Conservation (phyloP, 2,329 filamentous ascomycete species). For the Sclerotinia sclerotiorum region DNA sequence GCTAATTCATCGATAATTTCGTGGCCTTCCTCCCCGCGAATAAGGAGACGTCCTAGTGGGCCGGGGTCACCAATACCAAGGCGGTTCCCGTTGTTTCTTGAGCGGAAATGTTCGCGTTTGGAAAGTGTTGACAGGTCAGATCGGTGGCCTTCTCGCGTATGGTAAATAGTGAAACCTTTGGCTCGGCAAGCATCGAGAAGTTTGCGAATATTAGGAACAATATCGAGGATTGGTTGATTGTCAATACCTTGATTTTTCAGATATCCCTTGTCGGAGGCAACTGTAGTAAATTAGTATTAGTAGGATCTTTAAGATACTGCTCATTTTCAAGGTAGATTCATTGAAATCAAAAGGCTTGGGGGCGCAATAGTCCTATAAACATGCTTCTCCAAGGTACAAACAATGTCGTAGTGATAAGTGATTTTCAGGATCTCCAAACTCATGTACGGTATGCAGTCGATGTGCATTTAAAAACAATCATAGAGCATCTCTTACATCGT, state of each 20-base stretch:
- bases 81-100: constrained; percentile 50
- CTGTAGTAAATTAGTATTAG: neutral
- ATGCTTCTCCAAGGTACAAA: neutral
- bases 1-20: constrained; percentile 51
- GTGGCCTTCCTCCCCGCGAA: constrained; percentile 58
- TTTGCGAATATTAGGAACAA: constrained; percentile 46
- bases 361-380: neutral
- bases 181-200: constrained; percentile 47
- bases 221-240: constrained; percentile 42
- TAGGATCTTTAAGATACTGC: neutral
- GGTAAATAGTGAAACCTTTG: constrained; percentile 46
- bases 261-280: constrained; percentile 40
- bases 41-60: constrained; percentile 56
- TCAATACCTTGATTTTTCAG: constrained; percentile 50
- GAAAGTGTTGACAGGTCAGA: constrained; percentile 57
- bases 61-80: constrained; percentile 53
- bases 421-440: neutral
- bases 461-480: neutral
- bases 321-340: neutral
- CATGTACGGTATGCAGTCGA: no score
- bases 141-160: constrained; percentile 55
- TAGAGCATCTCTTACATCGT: neutral
- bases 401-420: neutral
- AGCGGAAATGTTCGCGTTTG: constrained; percentile 53
- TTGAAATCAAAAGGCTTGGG: neutral